Percentiles rank a stretch among this genome's conserved stretches.
These are phyloP conservation scores for Xerocomellus intermedius DNA, from an alignment of 768 basidiomycete species.

Conservation along the genomic window DNA sequence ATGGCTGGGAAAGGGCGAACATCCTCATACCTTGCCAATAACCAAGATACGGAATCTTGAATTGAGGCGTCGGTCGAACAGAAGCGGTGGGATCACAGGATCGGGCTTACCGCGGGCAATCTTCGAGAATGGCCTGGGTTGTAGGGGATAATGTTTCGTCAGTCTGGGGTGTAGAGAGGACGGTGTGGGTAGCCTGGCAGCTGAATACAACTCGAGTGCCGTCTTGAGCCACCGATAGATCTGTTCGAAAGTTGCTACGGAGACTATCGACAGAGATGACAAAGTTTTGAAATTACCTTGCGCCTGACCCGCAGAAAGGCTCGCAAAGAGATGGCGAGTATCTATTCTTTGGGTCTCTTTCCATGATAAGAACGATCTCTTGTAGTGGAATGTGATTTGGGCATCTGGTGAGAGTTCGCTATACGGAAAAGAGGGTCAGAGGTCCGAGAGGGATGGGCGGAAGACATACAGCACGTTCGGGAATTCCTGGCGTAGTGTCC, in stretches of 20 bases:
- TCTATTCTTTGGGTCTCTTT: background rate
- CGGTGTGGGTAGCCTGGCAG: no score
- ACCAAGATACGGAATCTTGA: constrained; percentile 2
- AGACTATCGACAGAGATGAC: background rate
- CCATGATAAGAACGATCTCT: background rate
- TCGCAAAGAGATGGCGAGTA: background rate
- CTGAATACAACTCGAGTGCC: background rate
- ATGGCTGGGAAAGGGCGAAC: background rate
- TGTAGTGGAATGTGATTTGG: background rate
- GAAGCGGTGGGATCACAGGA: no score
- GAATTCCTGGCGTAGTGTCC: background rate
- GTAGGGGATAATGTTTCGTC: background rate
- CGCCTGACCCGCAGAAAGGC: background rate
- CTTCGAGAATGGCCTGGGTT: background rate
- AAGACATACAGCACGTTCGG: background rate
- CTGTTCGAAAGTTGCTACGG: background rate
- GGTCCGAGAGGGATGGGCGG: background rate
- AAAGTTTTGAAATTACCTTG: background rate
- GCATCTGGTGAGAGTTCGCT: background rate
- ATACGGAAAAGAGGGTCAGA: background rate
- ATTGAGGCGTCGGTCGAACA: background rate
- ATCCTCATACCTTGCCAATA: background rate
- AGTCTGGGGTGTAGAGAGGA: background rate
- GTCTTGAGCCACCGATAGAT: background rate
- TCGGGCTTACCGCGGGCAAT: background rate